Evolutionary conservation across 1,284 basidiomycete species (phyloP), one percentile per base, ranked within the genome.

Genomic region (Microbotryum silenes-acaulis): DNA sequence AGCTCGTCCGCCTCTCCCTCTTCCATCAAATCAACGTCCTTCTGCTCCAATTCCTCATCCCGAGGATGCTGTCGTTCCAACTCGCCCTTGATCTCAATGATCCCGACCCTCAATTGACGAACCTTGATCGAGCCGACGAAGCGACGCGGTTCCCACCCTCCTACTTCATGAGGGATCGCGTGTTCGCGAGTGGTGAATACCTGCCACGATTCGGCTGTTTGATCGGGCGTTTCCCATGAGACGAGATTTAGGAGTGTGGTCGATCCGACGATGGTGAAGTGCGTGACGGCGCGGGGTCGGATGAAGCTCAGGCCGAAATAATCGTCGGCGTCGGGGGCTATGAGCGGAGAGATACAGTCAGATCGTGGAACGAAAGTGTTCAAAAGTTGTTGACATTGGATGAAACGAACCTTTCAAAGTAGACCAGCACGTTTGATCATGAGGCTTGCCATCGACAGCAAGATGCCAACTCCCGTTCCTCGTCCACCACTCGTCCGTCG

Each of bases 391-490:
- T 27, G 25, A n/a, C 7, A n/a, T 16, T 18, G 47, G 21, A 14
- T 33, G 12, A 5, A 59, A 59, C 62, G 23, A 18, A 62, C 65
- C 44, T 37, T 47, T 42, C 54, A 51, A 64, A 37, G 62, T 66
- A 46, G 64, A 56, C 65, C 65, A 66, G 49, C 65, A 66, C 2
- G 65, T 67, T n/a, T 62, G 57, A 4, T 14, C 47, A 20, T 63
- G 37, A 18, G 37, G 60, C 47, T 53, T 55, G 1, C 66, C 68
- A 50, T 71, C 67, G 4, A 71, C 68, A 27, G 69, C 68, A 12
- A 66, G 55, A 51, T 71, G 68, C 64, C 66, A 68, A 37, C 66
- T 69, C 33, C 65, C 65, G 25, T 62, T 66, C 54, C 25, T 25
- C 6, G 44, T 37, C 57, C 58, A 65, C 56, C 62, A 62, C 29